Base-by-base conservation (phyloP, 495 filamentous ascomycete species). In the Xylaria nigripes region DNA sequence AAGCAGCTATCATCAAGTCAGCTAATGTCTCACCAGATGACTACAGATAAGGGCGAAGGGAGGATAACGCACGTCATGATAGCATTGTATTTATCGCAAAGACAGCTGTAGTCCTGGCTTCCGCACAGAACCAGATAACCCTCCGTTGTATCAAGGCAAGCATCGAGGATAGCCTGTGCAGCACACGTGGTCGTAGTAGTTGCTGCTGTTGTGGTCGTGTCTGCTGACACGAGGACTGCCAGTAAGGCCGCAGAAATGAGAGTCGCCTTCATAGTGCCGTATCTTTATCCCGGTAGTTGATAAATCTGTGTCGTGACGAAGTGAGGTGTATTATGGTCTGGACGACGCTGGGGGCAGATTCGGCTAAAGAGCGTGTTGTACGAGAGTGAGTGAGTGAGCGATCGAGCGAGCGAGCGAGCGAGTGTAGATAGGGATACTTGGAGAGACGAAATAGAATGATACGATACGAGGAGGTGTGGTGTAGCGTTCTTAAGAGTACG, bases 141-240 rank as follows among this genome's bases (percentile, higher is more conserved):
- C 50, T 67, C 68, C 36, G 74, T 70, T 21, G 60, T 65, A 1
- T 40, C 36, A 40, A 76, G 66, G 55, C 73, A 76, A 30, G 67
- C 54, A 44, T 74, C 71, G 61, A 76, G 67, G 51, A 74, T 72
- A 54, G 72, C 71, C 55, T 71, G 60, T 30, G 73, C 73, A 13
- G 51, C 67, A 48, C 73, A 76, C 7, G 54, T 56, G 6, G 58
- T 51, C 24, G 57, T 46, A 2, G 36, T 23, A 12, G 45, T 32
- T 0, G 45, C 48, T 0, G 52, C 50, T 23, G 66, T 61, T 1
- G 45, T 50, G 21, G 46, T 38, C 2, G 45, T 27, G 4, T 48
- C 19, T 7, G 53, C 53, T 10, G 41, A 45, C 25, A 18, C 45
- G 15, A 19, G 6, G 19, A 63, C 45, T 32, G 65, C 66, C 49